phyloP scores from a whole-genome alignment of 2,329 filamentous ascomycete species.

The Alternaria hordeiaustralica region DNA sequence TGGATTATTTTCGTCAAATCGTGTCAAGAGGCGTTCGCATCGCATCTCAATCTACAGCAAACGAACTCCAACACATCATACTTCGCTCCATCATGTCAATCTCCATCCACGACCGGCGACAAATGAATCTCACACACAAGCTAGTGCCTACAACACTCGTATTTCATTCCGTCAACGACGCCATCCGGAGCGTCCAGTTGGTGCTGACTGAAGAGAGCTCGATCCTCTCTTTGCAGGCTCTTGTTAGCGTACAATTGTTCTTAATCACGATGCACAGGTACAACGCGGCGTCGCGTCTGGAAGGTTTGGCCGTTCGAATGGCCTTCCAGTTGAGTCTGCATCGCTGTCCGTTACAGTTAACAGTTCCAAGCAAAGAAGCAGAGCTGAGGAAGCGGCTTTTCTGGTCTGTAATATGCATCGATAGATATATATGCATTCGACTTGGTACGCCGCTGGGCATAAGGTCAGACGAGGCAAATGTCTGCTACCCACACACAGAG shows the following conservation, averaged over 20 bases:
- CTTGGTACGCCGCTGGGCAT: constrained; percentile 29
- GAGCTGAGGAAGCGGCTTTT: constrained; percentile 34
- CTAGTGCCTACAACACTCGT: constrained; percentile 18
- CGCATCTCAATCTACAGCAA: background rate
- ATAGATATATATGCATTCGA: constrained; percentile 33
- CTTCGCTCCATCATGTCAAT: constrained; percentile 34
- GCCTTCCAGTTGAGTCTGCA: constrained; percentile 28
- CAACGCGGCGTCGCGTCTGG: constrained; percentile 31
- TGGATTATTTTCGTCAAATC: constrained; percentile 24
- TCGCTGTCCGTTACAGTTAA: constrained; percentile 20
- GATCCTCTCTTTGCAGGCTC: constrained; percentile 29
- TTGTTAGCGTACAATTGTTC: constrained; percentile 33
- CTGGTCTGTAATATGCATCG: constrained; percentile 34
- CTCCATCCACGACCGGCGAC: constrained; percentile 27
- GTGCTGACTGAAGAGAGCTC: constrained; percentile 31
- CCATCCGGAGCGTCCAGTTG: constrained; percentile 22
- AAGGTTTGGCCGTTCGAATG: constrained; percentile 29
- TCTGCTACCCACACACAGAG: constrained; percentile 31
- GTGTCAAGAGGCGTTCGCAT: constrained; percentile 2
- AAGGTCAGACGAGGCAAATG: constrained; percentile 26
- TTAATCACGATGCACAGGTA: constrained; percentile 33
- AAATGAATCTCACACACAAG: constrained; percentile 13
- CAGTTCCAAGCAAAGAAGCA: constrained; percentile 14
- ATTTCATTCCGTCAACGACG: constrained; percentile 30
- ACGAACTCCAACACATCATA: constrained; percentile 25